A percentile compares a stretch with the other conserved stretches of the same genome.
Conservation (phyloP, 176 grass and related monocot genomes). For the Cenchrus fungigraminus region DNA sequence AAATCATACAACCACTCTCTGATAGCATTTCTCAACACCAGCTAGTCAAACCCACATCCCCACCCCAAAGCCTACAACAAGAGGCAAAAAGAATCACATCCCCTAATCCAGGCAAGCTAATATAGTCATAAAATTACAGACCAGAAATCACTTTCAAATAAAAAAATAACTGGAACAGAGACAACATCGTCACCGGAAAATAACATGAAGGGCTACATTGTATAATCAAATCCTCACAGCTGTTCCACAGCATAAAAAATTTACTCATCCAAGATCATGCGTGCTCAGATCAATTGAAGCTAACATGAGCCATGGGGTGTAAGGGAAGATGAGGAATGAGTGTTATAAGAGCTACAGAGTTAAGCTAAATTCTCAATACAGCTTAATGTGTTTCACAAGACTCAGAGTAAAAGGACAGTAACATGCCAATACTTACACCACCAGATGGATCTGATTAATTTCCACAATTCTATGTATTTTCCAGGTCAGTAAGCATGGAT, state of each 20-base stretch:
- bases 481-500: background rate
- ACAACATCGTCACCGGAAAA: background rate
- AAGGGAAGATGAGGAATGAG: background rate
- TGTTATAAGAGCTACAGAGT: background rate
- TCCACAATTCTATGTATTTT: background rate
- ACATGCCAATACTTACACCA: background rate
- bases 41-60: background rate
- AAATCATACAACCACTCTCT: background rate
- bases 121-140: background rate
- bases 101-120: background rate
- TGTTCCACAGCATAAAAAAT: constrained; percentile 26
- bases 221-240: constrained; percentile 31
- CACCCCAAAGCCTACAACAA: background rate
- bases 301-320: constrained; percentile 18
- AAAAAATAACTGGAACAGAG: background rate
- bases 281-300: constrained; percentile 28
- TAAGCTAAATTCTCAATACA: background rate
- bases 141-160: background rate
- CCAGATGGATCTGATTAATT: background rate
- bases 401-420: background rate
- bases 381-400: background rate
- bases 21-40: background rate
- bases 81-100: background rate
- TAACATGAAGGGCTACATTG: constrained; percentile 28
- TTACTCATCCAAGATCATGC: constrained; percentile 29